Conservation (phyloP, 257 asterid genomes). For the Linderniella brevidens region DNA sequence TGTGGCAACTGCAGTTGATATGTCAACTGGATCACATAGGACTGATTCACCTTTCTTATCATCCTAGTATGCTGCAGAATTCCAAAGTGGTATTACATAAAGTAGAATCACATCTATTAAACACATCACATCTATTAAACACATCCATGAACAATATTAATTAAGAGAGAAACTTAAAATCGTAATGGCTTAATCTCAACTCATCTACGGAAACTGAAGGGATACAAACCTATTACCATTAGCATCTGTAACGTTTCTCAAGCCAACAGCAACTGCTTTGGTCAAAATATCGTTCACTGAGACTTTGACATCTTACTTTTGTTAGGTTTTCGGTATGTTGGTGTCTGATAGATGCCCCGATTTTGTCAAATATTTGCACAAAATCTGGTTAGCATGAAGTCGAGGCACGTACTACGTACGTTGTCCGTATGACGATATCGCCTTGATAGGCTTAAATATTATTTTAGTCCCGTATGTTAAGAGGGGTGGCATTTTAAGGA, state of each 20-base stretch:
- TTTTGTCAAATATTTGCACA: too few relatives aligned
- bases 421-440: too few relatives aligned
- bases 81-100: neutral
- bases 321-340: slow-evolving; percentile 26
- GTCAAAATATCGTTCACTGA: slow-evolving; percentile 91
- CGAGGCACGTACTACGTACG: too few relatives aligned
- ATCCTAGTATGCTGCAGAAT: slow-evolving; percentile 81
- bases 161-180: too few relatives aligned
- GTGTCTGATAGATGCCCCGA: slow-evolving; percentile 10
- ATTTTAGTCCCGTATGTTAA: too few relatives aligned
- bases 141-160: neutral
- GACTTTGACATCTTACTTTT: slow-evolving; percentile 66
- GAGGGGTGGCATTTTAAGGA: too few relatives aligned
- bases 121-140: too few relatives aligned
- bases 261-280: slow-evolving; percentile 79
- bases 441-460: too few relatives aligned
- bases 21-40: slow-evolving; percentile 73
- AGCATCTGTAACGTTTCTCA: slow-evolving; percentile 87
- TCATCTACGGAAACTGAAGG: slow-evolving; percentile 3
- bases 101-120: too few relatives aligned
- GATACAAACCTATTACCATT: slow-evolving; percentile 39
- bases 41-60: slow-evolving; percentile 48
- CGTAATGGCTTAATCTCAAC: too few relatives aligned
- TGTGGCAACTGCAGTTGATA: slow-evolving; percentile 96
- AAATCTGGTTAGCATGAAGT: too few relatives aligned